Percentiles rank a stretch among this genome's conserved stretches.
These are phyloP conservation scores for Athelia sp. DNA, from an alignment of 1,284 basidiomycete genomes.

Conservation along the genomic window DNA sequence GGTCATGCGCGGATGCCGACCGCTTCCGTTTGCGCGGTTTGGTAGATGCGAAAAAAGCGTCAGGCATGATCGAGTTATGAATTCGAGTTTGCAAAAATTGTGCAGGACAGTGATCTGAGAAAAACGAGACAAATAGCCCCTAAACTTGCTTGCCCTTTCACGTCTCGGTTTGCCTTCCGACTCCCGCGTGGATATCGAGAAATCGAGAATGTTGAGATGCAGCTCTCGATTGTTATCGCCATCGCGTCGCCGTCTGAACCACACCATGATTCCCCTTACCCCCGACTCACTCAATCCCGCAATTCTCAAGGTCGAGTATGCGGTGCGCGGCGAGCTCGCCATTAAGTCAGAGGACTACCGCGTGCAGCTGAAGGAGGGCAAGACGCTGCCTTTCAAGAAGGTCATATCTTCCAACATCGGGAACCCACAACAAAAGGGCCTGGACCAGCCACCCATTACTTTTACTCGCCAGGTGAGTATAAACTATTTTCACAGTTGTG, in stretches of 20 bases:
- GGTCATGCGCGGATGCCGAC: slow-evolving; percentile 21
- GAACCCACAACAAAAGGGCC: slow-evolving; percentile 93
- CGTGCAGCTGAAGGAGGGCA: slow-evolving; percentile 52
- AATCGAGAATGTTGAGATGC: slow-evolving; percentile 1
- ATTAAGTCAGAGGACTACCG: slow-evolving; percentile 88
- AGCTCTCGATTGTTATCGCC: slow-evolving; percentile 1
- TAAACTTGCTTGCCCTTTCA: background rate
- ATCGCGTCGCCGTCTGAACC: slow-evolving; percentile 4
- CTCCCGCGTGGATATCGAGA: background rate
- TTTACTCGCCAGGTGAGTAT: slow-evolving; percentile 82
- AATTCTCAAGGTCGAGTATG: slow-evolving; percentile 89
- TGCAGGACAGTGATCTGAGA: background rate
- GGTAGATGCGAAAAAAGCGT: slow-evolving; percentile 72
- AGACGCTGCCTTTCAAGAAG: slow-evolving; percentile 79
- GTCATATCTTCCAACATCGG: slow-evolving; percentile 97
- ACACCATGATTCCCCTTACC: slow-evolving; percentile 54
- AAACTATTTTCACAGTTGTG: background rate
- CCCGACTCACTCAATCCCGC: slow-evolving; percentile 75
- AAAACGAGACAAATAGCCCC: background rate
- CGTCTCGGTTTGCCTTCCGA: background rate
- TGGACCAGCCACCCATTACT: slow-evolving; percentile 92
- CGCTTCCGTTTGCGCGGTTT: slow-evolving; percentile 72
- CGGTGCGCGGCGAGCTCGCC: slow-evolving; percentile 95
- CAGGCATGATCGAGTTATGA: slow-evolving; percentile 50
- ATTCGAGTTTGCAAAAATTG: background rate